Evolutionary conservation across 495 filamentous ascomycete genomes (phyloP).

Genomic region (Articulospora tetracladia): DNA sequence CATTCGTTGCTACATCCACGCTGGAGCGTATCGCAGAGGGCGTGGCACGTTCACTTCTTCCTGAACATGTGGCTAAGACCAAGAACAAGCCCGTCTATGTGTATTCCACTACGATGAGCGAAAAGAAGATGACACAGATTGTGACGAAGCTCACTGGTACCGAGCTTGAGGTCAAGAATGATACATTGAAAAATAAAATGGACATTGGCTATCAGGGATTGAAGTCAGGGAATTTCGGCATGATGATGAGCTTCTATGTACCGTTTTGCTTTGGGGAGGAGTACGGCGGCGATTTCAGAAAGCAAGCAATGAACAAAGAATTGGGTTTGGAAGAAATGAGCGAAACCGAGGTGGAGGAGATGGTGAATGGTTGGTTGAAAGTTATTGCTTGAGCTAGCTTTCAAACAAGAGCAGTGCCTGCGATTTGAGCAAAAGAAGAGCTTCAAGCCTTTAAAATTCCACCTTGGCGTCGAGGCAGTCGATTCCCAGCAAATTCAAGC

Average conservation of each 20-base stretch:
- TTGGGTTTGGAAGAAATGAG: conserved; percentile 11
- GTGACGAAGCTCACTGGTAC: not conserved
- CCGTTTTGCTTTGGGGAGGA: conserved; percentile 5
- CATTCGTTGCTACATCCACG: conserved; percentile 33
- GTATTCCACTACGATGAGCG: conserved; percentile 3
- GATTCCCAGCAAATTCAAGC: too few relatives aligned
- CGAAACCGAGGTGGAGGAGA: not conserved
- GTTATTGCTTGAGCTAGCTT: too few relatives aligned
- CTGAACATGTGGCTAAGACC: conserved; percentile 39
- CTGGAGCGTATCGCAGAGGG: conserved; percentile 36
- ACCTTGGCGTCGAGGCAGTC: too few relatives aligned
- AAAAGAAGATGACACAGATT: conserved; percentile 5
- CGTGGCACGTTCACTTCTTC: conserved; percentile 32
- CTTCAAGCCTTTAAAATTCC: too few relatives aligned
- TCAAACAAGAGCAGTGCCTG: too few relatives aligned
- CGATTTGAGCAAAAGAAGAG: too few relatives aligned
- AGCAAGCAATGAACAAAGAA: not conserved
- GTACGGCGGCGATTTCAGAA: conserved; percentile 12
- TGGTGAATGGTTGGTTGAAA: conserved; percentile 31
- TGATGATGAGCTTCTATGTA: conserved; percentile 9
- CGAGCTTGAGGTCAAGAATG: not conserved
- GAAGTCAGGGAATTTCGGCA: not conserved
- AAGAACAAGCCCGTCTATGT: conserved; percentile 43
- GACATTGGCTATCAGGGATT: not conserved
- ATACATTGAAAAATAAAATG: not conserved